Conservation (phyloP, 2,329 filamentous ascomycete species). For the Aspergillus viridinutans region DNA sequence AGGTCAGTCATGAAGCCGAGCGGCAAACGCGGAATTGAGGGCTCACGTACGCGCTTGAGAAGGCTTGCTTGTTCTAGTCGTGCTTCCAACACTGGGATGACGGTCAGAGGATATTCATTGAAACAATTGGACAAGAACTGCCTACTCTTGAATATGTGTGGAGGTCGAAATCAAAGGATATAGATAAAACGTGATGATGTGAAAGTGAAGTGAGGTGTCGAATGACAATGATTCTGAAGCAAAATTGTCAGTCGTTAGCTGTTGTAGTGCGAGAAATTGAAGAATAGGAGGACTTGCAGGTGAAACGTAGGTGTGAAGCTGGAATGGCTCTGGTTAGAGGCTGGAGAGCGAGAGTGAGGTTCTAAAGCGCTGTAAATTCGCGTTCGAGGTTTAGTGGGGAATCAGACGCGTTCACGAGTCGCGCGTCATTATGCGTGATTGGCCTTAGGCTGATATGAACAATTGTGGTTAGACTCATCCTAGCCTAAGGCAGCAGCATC, state of each 20-base stretch:
- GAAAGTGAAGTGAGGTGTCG: not conserved
- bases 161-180: not conserved
- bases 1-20: conserved; percentile 1
- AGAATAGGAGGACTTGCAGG: conserved; percentile 1
- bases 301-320: conserved; percentile 1
- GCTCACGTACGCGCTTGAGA: conserved; percentile 77
- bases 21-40: not conserved
- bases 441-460: conserved; percentile 29
- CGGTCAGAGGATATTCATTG: conserved; percentile 7
- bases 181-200: not conserved
- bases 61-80: conserved; percentile 88
- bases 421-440: conserved; percentile 16
- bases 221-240: not conserved
- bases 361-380: conserved; percentile 17
- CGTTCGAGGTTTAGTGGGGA: conserved; percentile 28
- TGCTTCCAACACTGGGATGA: conserved; percentile 78
- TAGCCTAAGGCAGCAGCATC: conserved; percentile 16
- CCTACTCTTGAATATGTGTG: conserved; percentile 28
- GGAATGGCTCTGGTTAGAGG: not conserved
- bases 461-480: conserved; percentile 18
- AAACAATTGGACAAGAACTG: not conserved
- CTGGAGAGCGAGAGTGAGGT: conserved; percentile 7
- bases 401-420: conserved; percentile 19
- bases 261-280: not conserved
- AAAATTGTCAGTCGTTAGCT: not conserved